Evolutionary conservation across 108 stramenopile species (phyloP).

Genomic region (Mayamaea pseudoterrestris): DNA sequence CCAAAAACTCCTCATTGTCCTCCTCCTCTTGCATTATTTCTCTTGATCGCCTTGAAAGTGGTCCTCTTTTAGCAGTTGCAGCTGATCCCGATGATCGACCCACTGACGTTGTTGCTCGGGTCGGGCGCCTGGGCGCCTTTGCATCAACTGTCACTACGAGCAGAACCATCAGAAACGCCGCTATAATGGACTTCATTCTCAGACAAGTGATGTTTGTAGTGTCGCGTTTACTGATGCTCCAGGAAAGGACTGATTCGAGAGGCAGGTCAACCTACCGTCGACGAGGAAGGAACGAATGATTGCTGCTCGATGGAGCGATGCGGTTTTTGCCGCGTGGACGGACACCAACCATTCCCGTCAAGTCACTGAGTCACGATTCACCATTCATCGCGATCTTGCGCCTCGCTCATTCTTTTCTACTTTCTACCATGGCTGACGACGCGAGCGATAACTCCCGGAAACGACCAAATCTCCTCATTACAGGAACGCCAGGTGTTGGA

Average conservation of each 20-base stretch:
- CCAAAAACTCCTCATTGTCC: slow-evolving; percentile 24
- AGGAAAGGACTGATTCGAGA: too few relatives aligned
- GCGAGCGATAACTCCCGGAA: slow-evolving; percentile 10
- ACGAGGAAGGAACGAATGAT: too few relatives aligned
- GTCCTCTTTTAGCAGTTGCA: slow-evolving; percentile 7
- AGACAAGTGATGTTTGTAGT: too few relatives aligned
- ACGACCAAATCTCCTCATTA: slow-evolving; percentile 82
- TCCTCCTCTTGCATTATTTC: slow-evolving; percentile 25
- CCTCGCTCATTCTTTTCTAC: neutral
- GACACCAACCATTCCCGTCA: too few relatives aligned
- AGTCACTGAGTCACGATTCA: too few relatives aligned
- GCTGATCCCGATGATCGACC: slow-evolving; percentile 5
- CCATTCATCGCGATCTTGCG: neutral
- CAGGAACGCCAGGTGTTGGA: slow-evolving; percentile 82
- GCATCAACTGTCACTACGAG: slow-evolving; percentile 11
- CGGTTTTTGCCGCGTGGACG: too few relatives aligned
- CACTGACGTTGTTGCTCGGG: slow-evolving; percentile 9
- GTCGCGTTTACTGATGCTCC: too few relatives aligned
- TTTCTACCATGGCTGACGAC: slow-evolving; percentile 4
- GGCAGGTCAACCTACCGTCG: too few relatives aligned
- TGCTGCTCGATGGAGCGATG: too few relatives aligned
- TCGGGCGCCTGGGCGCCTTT: slow-evolving; percentile 16
- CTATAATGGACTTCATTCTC: too few relatives aligned
- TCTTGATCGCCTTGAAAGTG: slow-evolving; percentile 13
- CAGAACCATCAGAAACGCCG: slow-evolving; percentile 10